A percentile compares a stretch with the other conserved stretches of the same genome.
phyloP scores from a whole-genome alignment of 2,329 filamentous ascomycete genomes.

The Xylogone sp. region DNA sequence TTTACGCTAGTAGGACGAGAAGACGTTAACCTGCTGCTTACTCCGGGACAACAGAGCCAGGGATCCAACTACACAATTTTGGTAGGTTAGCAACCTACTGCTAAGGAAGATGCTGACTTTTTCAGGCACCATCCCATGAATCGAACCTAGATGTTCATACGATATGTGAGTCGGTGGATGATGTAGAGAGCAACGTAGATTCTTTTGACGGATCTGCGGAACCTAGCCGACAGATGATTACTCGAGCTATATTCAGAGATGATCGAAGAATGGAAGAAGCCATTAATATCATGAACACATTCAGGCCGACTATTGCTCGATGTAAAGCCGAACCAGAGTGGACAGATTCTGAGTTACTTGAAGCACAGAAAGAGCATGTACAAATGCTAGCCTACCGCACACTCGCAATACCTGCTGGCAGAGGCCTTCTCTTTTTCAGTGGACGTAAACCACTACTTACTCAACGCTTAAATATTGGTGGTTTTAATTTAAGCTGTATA shows the following conservation, averaged over 20 bases:
- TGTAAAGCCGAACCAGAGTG: conserved; percentile 71
- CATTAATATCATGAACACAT: conserved; percentile 77
- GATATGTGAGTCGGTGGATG: conserved; percentile 63
- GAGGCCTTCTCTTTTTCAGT: conserved; percentile 84
- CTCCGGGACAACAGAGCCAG: conserved; percentile 36
- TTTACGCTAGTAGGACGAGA: conserved; percentile 75
- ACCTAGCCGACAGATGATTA: conserved; percentile 77
- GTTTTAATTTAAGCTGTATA: conserved; percentile 87
- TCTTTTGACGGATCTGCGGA: conserved; percentile 77
- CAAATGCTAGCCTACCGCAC: conserved; percentile 84
- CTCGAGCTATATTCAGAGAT: conserved; percentile 83
- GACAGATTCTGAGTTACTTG: conserved; percentile 82
- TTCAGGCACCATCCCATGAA: conserved; percentile 57
- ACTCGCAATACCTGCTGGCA: conserved; percentile 81
- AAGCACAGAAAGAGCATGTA: conserved; percentile 88
- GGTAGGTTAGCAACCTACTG: conserved; percentile 10
- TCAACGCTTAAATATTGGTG: conserved; percentile 83
- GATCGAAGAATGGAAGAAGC: conserved; percentile 89
- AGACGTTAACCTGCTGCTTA: conserved; percentile 69
- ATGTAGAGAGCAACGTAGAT: conserved; percentile 50
- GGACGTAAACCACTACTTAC: conserved; percentile 85
- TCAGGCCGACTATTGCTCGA: conserved; percentile 73
- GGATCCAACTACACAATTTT: conserved; percentile 20
- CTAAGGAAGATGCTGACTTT: conserved; percentile 8
- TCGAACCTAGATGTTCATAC: conserved; percentile 71